A percentile compares a stretch with the other conserved stretches of the same genome.
phyloP scores from a whole-genome alignment of 176 grass and related monocot genomes.

The Zea luxurians region DNA sequence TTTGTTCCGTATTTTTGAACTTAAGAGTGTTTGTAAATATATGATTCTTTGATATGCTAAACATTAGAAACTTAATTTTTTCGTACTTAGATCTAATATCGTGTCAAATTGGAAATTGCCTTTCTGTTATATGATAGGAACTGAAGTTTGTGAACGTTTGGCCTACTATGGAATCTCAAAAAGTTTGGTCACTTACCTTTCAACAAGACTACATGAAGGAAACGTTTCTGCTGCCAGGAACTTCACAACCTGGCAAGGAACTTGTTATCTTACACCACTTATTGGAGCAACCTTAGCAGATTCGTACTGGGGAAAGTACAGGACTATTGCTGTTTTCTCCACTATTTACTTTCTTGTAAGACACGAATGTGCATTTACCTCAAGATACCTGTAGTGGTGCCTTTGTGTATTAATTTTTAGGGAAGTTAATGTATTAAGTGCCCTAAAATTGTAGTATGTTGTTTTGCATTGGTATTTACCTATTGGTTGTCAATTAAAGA shows the following conservation, averaged over 20 bases:
- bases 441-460: slow-evolving; percentile 1
- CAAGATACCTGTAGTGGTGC: neutral
- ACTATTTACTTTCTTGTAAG: slow-evolving; percentile 80
- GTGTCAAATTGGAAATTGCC: slow-evolving; percentile 11
- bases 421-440: neutral
- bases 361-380: slow-evolving; percentile 7
- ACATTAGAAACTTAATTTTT: neutral
- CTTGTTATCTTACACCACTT: slow-evolving; percentile 78
- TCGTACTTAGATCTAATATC: slow-evolving; percentile 18
- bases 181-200: slow-evolving; percentile 80
- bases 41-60: neutral
- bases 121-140: slow-evolving; percentile 52
- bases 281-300: slow-evolving; percentile 75
- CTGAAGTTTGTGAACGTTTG: slow-evolving; percentile 71
- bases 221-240: slow-evolving; percentile 72
- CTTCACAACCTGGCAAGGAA: slow-evolving; percentile 81
- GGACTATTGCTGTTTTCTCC: slow-evolving; percentile 70
- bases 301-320: slow-evolving; percentile 74
- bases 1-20: neutral
- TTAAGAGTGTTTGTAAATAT: neutral
- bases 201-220: slow-evolving; percentile 59
- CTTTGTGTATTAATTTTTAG: neutral
- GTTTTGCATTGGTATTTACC: slow-evolving; percentile 3
- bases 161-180: slow-evolving; percentile 82
- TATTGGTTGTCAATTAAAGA: neutral